A percentile compares a stretch with the other conserved stretches of the same genome.
Conservation (phyloP, 768 basidiomycete species). For the Strobilomyces dryophilus region DNA sequence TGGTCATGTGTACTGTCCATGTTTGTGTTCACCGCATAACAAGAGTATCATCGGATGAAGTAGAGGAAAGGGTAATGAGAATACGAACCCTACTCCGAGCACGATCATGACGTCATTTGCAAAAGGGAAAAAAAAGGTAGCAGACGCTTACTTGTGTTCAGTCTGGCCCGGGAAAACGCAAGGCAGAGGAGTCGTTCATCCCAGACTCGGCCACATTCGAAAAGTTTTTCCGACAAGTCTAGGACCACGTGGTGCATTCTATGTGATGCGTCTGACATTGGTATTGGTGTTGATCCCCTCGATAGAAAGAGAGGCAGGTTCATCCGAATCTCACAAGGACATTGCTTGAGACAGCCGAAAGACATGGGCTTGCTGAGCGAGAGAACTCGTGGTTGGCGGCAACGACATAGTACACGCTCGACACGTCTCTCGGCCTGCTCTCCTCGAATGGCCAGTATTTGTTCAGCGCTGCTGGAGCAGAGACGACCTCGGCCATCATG, state of each 20-base stretch:
- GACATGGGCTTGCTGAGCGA: constrained; percentile 4
- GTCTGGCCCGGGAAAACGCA: constrained; percentile 3
- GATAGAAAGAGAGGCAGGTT: constrained; percentile 1
- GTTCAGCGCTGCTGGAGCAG: constrained; percentile 4
- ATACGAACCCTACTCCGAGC: too few relatives aligned
- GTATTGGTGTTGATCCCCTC: background rate
- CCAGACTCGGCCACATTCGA: background rate
- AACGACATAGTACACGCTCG: constrained; percentile 5
- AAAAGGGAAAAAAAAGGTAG: too few relatives aligned
- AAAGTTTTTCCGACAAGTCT: background rate
- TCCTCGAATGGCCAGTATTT: background rate
- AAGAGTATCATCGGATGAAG: too few relatives aligned
- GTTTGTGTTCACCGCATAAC: too few relatives aligned
- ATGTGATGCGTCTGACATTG: too few relatives aligned
- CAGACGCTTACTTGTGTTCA: background rate
- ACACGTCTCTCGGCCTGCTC: background rate
- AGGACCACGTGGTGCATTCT: background rate
- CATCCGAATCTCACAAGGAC: background rate
- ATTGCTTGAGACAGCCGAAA: background rate
- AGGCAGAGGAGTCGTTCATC: background rate
- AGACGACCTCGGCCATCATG: background rate
- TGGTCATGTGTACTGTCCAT: background rate
- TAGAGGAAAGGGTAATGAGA: too few relatives aligned
- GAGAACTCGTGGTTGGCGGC: constrained; percentile 17
- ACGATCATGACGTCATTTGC: too few relatives aligned